These are phyloP conservation scores for Salix viminalis DNA, from an alignment of 345 rosid species.

Conservation along the genomic window DNA sequence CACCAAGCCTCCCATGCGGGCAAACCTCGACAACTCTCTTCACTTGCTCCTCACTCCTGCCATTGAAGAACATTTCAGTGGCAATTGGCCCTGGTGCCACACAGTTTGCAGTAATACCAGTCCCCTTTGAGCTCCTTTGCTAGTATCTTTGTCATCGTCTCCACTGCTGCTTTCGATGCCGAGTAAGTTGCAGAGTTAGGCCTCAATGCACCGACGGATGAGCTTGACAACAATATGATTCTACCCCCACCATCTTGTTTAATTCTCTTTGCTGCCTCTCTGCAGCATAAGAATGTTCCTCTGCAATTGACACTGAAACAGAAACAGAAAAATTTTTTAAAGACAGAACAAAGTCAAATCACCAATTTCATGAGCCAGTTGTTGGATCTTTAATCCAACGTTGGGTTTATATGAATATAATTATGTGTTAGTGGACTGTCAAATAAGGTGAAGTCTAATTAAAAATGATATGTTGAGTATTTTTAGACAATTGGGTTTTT, in stretches of 20 bases:
- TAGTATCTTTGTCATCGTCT: constrained; percentile 29
- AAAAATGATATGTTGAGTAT: no score
- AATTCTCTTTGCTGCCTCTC: constrained; percentile 28
- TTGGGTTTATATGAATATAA: no score
- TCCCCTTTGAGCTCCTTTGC: constrained; percentile 46
- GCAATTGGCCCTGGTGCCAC: constrained; percentile 40
- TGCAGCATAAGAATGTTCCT: constrained; percentile 38
- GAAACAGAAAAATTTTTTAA: no score
- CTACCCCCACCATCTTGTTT: constrained; percentile 28
- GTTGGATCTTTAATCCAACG: no score
- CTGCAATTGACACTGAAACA: constrained; percentile 19
- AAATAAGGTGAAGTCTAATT: rapidly evolving
- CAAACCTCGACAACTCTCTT: constrained; percentile 10
- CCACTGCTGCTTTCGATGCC: constrained; percentile 41
- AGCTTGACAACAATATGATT: constrained; percentile 26
- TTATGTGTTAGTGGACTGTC: rapidly evolving
- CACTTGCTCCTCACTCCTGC: constrained; percentile 22
- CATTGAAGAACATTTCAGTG: constrained; percentile 31
- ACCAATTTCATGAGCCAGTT: not conserved
- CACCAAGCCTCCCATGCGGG: constrained; percentile 27
- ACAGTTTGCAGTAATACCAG: constrained; percentile 36
- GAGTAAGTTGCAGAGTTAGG: constrained; percentile 26
- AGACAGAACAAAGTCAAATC: no score
- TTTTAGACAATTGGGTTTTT: no score
- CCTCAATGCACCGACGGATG: constrained; percentile 13